phyloP scores from a whole-genome alignment of 2,329 filamentous ascomycete genomes.

The Fusarium denticulatum region DNA sequence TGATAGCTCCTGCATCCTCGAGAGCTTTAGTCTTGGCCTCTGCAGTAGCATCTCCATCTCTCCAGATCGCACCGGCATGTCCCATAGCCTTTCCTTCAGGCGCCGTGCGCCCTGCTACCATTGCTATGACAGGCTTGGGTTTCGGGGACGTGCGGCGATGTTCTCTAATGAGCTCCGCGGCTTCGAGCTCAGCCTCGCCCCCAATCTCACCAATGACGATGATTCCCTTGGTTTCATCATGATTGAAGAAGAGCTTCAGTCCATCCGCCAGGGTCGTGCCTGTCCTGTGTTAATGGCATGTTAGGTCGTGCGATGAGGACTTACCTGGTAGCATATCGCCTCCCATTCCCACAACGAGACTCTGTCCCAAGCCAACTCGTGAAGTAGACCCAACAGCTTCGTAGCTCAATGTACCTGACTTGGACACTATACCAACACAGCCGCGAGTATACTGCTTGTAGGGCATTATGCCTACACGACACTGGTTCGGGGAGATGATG shows the following conservation, averaged over 20 bases:
- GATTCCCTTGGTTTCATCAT: slow-evolving; percentile 75
- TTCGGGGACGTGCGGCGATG: slow-evolving; percentile 64
- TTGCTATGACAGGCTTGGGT: slow-evolving; percentile 72
- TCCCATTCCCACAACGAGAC: slow-evolving; percentile 79
- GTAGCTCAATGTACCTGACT: slow-evolving; percentile 82
- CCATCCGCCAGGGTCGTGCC: slow-evolving; percentile 77
- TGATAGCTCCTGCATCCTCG: slow-evolving; percentile 48
- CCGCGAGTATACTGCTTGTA: slow-evolving; percentile 61
- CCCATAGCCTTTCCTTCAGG: slow-evolving; percentile 73
- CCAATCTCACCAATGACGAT: slow-evolving; percentile 79
- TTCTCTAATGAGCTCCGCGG: slow-evolving; percentile 76
- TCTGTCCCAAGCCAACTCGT: slow-evolving; percentile 79
- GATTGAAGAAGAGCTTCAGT: slow-evolving; percentile 72
- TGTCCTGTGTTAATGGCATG: not conserved
- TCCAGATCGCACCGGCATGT: slow-evolving; percentile 72
- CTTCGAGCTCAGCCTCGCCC: slow-evolving; percentile 74
- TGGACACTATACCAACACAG: slow-evolving; percentile 79
- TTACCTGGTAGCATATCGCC: slow-evolving; percentile 76
- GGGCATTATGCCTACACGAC: slow-evolving; percentile 58
- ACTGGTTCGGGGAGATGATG: slow-evolving; percentile 79
- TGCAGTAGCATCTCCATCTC: slow-evolving; percentile 45
- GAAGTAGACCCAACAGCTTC: slow-evolving; percentile 81
- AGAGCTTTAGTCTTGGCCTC: slow-evolving; percentile 48
- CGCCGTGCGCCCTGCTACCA: slow-evolving; percentile 73
- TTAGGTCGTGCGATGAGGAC: accelerated